Conservation (phyloP, 257 asterid genomes). For the Nicotiana obtusifolia region DNA sequence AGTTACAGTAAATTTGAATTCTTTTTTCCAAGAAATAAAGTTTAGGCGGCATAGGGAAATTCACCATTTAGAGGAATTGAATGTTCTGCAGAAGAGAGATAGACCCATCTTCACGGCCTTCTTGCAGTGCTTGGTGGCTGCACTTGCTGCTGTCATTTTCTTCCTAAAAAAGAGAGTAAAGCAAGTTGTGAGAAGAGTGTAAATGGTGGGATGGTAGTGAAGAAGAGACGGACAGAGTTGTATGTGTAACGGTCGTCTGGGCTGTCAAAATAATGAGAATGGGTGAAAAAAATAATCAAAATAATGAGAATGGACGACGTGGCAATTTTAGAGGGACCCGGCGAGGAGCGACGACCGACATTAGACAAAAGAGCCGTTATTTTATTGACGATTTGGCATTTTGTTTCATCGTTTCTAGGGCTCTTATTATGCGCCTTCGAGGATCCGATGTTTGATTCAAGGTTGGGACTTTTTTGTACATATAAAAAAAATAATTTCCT, state of each 20-base stretch:
- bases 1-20: background rate
- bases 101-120: conserved; percentile 55
- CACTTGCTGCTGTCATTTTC: conserved; percentile 41
- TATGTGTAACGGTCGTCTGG: conserved; percentile 57
- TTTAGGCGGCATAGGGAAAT: background rate
- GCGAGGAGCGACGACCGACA: background rate
- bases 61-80: conserved; percentile 85
- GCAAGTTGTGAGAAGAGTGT: background rate
- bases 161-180: background rate
- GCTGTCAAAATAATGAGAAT: background rate
- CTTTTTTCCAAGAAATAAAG: background rate
- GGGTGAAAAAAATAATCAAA: background rate
- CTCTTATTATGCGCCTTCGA: background rate
- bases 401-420: background rate
- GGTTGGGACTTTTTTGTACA: background rate
- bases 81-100: conserved; percentile 49
- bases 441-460: background rate
- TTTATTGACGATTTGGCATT: background rate
- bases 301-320: conserved; percentile 20
- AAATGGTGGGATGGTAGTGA: conserved; percentile 7
- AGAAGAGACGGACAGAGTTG: background rate
- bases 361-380: background rate
- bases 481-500: no score
- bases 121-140: conserved; percentile 55
- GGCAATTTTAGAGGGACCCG: conserved; percentile 20